Base-by-base conservation (phyloP, 1,139 yeast genomes). In the Blastobotrys niveus region DNA sequence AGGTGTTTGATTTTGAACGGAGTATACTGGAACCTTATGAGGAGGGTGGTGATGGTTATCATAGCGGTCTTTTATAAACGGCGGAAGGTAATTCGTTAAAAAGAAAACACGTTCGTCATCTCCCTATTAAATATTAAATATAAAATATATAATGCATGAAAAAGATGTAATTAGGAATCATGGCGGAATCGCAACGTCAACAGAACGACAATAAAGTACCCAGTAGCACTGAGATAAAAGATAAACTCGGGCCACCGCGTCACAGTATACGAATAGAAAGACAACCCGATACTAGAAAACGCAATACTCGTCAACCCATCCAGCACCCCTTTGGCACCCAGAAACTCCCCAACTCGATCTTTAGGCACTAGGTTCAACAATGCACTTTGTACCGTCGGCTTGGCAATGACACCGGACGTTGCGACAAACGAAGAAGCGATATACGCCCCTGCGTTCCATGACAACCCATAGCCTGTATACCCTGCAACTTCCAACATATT, bases 361-460 rank as follows among this genome's bases (percentile, higher is more conserved):
- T 41, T 36, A 2, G 57, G 56, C 3, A 52, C 50, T 26, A 51
- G 43, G 41, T 52, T 52, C 45, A 53, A 39, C 34, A 53, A 37
- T 12, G 47, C 50, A 5, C 55, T 49, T 32, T 52, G 56, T 3
- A 52, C 52, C 2, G 53, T 45, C 15, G 55, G 56, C 36, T 53
- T 53, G 24, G 55, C 55, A 46, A 53, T 46, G 12, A 53, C 56
- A 7, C 57, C 57, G 1, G 56, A 49, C 18, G 57, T 53, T 5
- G 56, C 48, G 12, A 53, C 40, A 44, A 53, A 53, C 17, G 53
- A 52, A 12, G 52, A 42, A 10, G 39, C 38, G 5, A 53, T 39
- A 34, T 49, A 53, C 44, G 47, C 46, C 17, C 40, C 26, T 5
- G 48, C 53, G 22, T 40, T 50, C 9, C 37, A 24, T 1, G 56